Evolutionary conservation across 2,329 filamentous ascomycete species (phyloP).

Genomic region (Hypoxylon sp.): DNA sequence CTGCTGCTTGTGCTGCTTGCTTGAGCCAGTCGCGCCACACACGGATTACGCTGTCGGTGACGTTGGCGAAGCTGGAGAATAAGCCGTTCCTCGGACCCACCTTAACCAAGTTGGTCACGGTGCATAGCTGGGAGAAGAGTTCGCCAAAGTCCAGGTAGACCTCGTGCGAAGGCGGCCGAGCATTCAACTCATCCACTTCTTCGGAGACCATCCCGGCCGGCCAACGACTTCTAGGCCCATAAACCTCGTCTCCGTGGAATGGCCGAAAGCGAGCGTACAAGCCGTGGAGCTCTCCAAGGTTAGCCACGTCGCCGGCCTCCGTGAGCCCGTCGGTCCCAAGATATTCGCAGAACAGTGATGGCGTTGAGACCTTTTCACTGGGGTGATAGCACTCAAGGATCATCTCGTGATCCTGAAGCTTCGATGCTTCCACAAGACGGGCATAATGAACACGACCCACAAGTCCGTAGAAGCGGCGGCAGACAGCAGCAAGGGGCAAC

Average conservation of each 20-base stretch:
- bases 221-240: conserved; percentile 43
- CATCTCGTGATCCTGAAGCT: conserved; percentile 74
- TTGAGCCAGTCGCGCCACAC: conserved; percentile 82
- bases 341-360: conserved; percentile 77
- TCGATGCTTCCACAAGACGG: conserved; percentile 72
- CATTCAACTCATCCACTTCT: conserved; percentile 47
- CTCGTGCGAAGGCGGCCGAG: conserved; percentile 69
- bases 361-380: conserved; percentile 75
- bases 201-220: conserved; percentile 44
- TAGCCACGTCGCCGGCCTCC: conserved; percentile 56
- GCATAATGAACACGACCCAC: conserved; percentile 75
- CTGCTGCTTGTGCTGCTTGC: conserved; percentile 53
- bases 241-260: conserved; percentile 66
- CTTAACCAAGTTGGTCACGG: conserved; percentile 77
- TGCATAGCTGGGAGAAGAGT: conserved; percentile 81
- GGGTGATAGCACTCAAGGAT: conserved; percentile 87
- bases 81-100: conserved; percentile 72
- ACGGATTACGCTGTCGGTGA: conserved; percentile 78
- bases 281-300: conserved; percentile 61
- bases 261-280: conserved; percentile 82
- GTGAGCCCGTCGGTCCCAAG: conserved; percentile 74
- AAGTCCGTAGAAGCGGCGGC: conserved; percentile 74
- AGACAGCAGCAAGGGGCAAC: conserved; percentile 71
- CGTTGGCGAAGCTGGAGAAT: conserved; percentile 74
- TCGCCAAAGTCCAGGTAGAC: conserved; percentile 78